phyloP scores from a whole-genome alignment of 2,329 filamentous ascomycete genomes.

The Fusarium acutatum region DNA sequence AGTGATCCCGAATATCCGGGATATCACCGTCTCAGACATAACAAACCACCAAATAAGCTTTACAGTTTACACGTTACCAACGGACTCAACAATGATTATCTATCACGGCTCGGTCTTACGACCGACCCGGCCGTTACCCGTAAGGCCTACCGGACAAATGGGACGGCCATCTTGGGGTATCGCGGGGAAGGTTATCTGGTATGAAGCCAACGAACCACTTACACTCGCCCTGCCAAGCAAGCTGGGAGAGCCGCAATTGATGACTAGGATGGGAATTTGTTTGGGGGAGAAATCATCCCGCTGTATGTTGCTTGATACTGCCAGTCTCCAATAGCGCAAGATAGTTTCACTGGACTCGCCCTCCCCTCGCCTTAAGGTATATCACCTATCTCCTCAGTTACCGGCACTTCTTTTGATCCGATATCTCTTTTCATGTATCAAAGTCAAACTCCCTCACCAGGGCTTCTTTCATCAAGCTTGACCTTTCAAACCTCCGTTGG shows the following conservation, averaged over 20 bases:
- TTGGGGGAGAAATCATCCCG: background rate
- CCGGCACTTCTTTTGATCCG: background rate
- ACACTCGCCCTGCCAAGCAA: slow-evolving; percentile 9
- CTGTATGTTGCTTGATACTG: background rate
- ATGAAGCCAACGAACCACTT: slow-evolving; percentile 17
- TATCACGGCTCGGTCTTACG: slow-evolving; percentile 10
- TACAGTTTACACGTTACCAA: background rate
- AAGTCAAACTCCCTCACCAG: background rate
- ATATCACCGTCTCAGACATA: slow-evolving; percentile 18
- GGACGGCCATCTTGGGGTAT: slow-evolving; percentile 3
- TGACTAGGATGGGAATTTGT: background rate
- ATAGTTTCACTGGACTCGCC: background rate
- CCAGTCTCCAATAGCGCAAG: background rate
- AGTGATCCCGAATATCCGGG: slow-evolving; percentile 25
- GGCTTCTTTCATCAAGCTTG: background rate
- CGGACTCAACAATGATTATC: background rate
- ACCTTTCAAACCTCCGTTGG: background rate
- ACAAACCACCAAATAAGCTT: background rate
- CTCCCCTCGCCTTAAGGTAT: background rate
- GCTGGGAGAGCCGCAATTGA: slow-evolving; percentile 1
- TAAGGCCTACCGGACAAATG: slow-evolving; percentile 25
- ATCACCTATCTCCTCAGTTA: background rate
- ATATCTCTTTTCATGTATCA: background rate
- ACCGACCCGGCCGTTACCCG: slow-evolving; percentile 23
- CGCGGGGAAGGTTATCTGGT: slow-evolving; percentile 15